Evolutionary conservation across 1,284 basidiomycete species (phyloP).

Genomic region (Exsudoporus floridanus): DNA sequence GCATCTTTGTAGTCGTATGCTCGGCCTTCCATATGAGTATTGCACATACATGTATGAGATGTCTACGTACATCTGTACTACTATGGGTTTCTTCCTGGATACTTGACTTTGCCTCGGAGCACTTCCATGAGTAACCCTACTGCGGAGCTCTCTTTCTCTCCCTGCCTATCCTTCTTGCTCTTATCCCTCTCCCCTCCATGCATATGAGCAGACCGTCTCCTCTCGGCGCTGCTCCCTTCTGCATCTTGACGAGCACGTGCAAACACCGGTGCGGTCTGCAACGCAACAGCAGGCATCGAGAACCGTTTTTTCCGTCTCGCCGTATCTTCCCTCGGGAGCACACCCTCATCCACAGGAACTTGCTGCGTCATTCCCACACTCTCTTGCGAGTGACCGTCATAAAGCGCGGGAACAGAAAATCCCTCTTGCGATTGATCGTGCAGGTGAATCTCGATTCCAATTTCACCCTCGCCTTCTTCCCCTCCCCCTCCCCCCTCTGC

Average conservation of each 20-base stretch:
- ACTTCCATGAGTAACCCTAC: slow-evolving; percentile 32
- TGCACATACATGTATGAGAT: slow-evolving; percentile 3
- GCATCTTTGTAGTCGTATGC: not conserved
- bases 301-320: slow-evolving; percentile 64
- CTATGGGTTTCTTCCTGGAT: slow-evolving; percentile 23
- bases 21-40: not conserved
- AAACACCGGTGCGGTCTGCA: slow-evolving; percentile 72
- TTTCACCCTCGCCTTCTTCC: slow-evolving; percentile 22
- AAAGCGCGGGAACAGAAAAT: not conserved
- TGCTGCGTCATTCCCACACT: not conserved
- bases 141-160: slow-evolving; percentile 32
- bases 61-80: not conserved
- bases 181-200: slow-evolving; percentile 26
- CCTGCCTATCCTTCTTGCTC: slow-evolving; percentile 28
- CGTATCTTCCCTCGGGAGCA: slow-evolving; percentile 50
- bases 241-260: slow-evolving; percentile 42
- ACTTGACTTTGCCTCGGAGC: slow-evolving; percentile 28
- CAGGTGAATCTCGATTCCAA: not conserved
- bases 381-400: slow-evolving; percentile 10
- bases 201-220: slow-evolving; percentile 21
- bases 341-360: slow-evolving; percentile 1
- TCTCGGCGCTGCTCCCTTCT: slow-evolving; percentile 13
- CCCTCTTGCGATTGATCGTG: not conserved
- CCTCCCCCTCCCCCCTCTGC: slow-evolving; percentile 7
- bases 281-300: slow-evolving; percentile 67